phyloP scores from a whole-genome alignment of 2,329 filamentous ascomycete genomes.

The Tolypocladium guangdongense region DNA sequence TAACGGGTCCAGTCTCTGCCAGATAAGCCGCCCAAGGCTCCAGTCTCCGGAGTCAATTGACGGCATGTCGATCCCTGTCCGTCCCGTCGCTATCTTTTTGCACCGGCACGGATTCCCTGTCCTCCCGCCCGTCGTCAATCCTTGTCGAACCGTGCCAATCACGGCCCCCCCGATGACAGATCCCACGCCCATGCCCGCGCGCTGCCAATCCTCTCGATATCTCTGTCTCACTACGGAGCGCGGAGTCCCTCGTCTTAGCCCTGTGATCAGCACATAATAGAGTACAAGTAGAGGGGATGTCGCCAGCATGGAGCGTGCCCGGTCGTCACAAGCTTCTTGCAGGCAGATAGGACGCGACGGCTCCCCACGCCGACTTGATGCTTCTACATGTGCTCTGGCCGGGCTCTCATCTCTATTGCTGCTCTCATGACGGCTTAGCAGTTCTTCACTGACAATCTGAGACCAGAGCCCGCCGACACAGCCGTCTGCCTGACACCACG shows the following conservation, averaged over 20 bases:
- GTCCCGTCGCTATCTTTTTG: background rate
- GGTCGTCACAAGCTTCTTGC: background rate
- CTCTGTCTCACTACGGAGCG: background rate
- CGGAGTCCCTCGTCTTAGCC: background rate
- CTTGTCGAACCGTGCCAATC: background rate
- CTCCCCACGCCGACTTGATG: background rate
- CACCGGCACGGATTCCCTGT: too few relatives aligned
- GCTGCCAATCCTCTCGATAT: background rate
- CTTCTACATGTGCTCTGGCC: background rate
- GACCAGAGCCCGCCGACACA: background rate
- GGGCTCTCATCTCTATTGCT: background rate
- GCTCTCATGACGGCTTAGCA: background rate
- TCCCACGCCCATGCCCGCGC: too few relatives aligned
- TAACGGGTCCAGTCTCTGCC: constrained; percentile 21
- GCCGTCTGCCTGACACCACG: background rate
- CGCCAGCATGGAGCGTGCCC: background rate
- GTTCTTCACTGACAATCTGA: background rate
- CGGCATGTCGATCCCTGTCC: background rate
- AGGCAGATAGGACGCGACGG: background rate
- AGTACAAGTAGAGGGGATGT: background rate
- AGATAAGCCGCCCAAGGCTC: background rate
- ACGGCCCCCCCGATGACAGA: background rate
- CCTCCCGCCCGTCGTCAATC: too few relatives aligned
- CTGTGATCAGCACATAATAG: background rate
- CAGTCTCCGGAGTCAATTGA: background rate